Conservation (phyloP, 1,284 basidiomycete species). For the Xanthoconium separans region DNA sequence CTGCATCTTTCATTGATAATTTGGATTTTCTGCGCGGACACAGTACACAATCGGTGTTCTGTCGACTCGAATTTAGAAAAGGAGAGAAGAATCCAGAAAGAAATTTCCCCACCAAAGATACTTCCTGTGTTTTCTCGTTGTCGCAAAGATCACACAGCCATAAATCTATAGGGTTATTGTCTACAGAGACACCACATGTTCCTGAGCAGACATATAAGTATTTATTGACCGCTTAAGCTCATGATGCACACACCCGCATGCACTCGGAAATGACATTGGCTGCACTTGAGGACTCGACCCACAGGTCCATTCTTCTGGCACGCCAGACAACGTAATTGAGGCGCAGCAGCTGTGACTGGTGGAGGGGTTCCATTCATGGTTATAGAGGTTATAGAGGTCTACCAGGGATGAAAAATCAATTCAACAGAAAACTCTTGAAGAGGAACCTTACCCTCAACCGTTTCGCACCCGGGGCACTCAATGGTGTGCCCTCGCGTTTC, state of each 20-base stretch:
- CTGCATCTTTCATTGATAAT: slow-evolving; percentile 47
- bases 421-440: neutral
- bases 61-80: slow-evolving; percentile 9
- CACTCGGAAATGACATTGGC: slow-evolving; percentile 70
- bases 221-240: neutral
- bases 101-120: slow-evolving; percentile 58
- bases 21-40: slow-evolving; percentile 65
- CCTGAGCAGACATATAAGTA: slow-evolving; percentile 36
- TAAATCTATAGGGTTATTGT: slow-evolving; percentile 58
- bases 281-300: slow-evolving; percentile 77
- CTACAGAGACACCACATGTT: slow-evolving; percentile 67
- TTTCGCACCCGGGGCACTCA: slow-evolving; percentile 60
- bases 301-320: slow-evolving; percentile 74
- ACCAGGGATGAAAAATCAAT: neutral
- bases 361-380: slow-evolving; percentile 54
- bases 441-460: slow-evolving; percentile 56
- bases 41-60: slow-evolving; percentile 74
- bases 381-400: slow-evolving; percentile 59
- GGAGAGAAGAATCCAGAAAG: neutral
- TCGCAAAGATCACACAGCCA: slow-evolving; percentile 88
- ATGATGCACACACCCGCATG: slow-evolving; percentile 58
- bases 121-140: slow-evolving; percentile 77
- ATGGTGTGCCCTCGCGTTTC: slow-evolving; percentile 79
- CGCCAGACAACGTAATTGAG: slow-evolving; percentile 72
- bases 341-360: slow-evolving; percentile 44